These are phyloP conservation scores for Pseudopithomyces maydicus DNA, from an alignment of 2,329 filamentous ascomycete genomes.

Conservation along the genomic window DNA sequence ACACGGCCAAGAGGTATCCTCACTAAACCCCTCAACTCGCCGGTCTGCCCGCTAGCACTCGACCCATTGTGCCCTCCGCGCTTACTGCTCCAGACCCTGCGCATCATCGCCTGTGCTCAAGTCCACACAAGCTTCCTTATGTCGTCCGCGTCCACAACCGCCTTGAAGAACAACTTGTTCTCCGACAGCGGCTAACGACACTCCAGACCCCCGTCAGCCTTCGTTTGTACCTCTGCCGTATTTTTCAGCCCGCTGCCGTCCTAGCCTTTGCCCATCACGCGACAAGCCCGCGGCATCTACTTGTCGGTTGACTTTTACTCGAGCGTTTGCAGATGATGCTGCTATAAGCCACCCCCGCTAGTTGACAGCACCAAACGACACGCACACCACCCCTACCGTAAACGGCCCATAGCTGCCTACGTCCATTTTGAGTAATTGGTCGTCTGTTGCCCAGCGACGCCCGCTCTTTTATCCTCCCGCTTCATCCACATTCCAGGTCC, in stretches of 20 bases:
- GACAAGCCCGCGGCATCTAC: constrained; percentile 15
- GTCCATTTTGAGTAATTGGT: neutral
- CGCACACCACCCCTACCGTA: constrained; percentile 22
- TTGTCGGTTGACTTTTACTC: constrained; percentile 1
- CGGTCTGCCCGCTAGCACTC: constrained; percentile 20
- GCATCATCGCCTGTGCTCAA: constrained; percentile 15
- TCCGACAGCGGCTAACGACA: constrained; percentile 42
- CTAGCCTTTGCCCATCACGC: constrained; percentile 13
- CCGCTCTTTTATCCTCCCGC: neutral
- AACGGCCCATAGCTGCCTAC: constrained; percentile 2
- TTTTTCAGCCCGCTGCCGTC: constrained; percentile 32
- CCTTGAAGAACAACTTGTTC: constrained; percentile 43
- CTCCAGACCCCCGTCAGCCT: constrained; percentile 23
- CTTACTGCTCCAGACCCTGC: constrained; percentile 34
- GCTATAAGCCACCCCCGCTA: constrained; percentile 14
- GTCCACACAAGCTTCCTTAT: constrained; percentile 34
- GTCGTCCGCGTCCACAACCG: constrained; percentile 40
- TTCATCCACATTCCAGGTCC: neutral
- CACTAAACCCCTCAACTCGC: constrained; percentile 15
- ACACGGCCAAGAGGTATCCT: constrained; percentile 17
- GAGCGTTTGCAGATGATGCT: constrained; percentile 21
- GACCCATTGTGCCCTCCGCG: constrained; percentile 36
- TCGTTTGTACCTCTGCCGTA: constrained; percentile 26
- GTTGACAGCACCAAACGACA: constrained; percentile 16
- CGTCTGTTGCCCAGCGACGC: neutral